Evolutionary conservation across 1,284 basidiomycete genomes (phyloP), one percentile per base, ranked within the genome.

Genomic region (Cryptococcus maquisensis): DNA sequence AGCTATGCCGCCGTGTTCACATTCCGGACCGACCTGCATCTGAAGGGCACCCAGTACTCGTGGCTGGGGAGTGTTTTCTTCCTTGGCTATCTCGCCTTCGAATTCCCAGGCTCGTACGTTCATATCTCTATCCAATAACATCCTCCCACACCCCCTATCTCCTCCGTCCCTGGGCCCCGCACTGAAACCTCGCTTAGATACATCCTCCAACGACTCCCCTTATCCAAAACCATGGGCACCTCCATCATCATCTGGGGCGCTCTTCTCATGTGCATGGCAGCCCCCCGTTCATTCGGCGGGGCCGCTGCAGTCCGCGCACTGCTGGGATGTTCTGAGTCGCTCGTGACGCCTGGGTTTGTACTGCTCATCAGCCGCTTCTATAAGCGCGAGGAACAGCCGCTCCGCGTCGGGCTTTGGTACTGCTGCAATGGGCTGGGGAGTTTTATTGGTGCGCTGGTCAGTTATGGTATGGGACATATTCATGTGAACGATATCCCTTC

Each of bases 321-420:
- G 26, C 60, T 75, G 3, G 73, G 75, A 26, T 64, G 61, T 10
- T 48, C 67, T 15, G 75, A 76, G 55, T 61, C 68, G 0, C 61
- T 71, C 6, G 65, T 76, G 44, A 73, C 72, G 3, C 75, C 75
- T 3, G 73, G 69, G 1, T 76, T 76, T 44, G 60, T 72, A 7
- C 55, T 75, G 16, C 61, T 76, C 49, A 66, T 71, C 13, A 64
- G 64, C 15, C 61, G 68, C 10, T 76, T 71, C 56, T 76, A 75
- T 53, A 66, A 60, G 48, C 52, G 67, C 7, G 66, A 68, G 35
- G 73, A 76, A 53, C 74, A 76, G 58, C 67, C 70, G 1, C 57
- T 69, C 10, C 60, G 68, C 28, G 44, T 46, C 6, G 44, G 44
- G 10, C n/a, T 46, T 20, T 46, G 44, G 44, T 46, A 46, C 44